Evolutionary conservation across 164 flowering plant species (phyloP).

Genomic region (Berberis thunbergii): DNA sequence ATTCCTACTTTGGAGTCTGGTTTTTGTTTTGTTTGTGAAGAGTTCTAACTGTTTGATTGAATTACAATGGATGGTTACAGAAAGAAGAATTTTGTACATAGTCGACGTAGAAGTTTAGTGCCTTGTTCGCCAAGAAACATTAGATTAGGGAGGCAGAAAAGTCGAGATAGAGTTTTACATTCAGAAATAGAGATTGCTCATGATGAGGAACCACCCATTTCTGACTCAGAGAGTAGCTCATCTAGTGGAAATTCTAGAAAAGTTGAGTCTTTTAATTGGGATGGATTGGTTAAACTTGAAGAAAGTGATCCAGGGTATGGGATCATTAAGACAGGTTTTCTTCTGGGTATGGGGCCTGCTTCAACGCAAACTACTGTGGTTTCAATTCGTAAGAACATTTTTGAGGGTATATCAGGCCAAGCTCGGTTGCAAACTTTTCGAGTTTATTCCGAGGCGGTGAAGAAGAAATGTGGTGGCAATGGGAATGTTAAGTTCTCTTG

Average conservation of each 20-base stretch:
- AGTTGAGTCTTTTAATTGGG: neutral
- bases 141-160: neutral
- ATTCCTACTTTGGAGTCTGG: no score
- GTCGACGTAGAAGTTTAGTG: neutral
- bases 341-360: conserved; percentile 16
- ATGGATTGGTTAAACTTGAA: conserved; percentile 11
- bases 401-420: conserved; percentile 10
- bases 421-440: conserved; percentile 28
- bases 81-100: neutral
- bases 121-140: neutral
- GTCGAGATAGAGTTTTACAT: neutral
- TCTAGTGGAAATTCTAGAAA: neutral
- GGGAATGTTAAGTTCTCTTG: conserved; percentile 42
- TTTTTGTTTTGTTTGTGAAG: no score
- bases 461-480: conserved; percentile 12
- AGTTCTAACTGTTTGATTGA: no score
- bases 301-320: conserved; percentile 7
- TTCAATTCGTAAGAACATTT: conserved; percentile 20
- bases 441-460: conserved; percentile 27
- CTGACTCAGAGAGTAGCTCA: conserved; percentile 13
- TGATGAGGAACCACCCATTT: conserved; percentile 3
- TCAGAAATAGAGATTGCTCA: neutral
- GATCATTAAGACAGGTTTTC: conserved; percentile 11
- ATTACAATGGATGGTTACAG: no score
- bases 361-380: conserved; percentile 15